phyloP scores from a whole-genome alignment of 495 filamentous ascomycete species.

The Talaromyces borbonicus region DNA sequence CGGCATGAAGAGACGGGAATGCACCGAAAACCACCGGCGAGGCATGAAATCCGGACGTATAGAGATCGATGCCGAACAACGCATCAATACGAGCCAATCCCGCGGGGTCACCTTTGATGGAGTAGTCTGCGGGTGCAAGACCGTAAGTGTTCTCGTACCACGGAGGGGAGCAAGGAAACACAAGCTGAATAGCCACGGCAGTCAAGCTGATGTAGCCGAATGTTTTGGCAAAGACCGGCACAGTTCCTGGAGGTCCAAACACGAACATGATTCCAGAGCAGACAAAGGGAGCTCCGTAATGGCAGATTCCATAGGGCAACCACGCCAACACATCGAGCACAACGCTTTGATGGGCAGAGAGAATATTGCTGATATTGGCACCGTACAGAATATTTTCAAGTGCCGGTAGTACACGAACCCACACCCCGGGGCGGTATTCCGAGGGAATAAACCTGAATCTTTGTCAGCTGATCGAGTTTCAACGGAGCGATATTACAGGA shows the following conservation, averaged over 20 bases:
- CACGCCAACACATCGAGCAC: conserved; percentile 81
- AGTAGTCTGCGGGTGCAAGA: conserved; percentile 82
- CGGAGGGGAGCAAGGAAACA: conserved; percentile 87
- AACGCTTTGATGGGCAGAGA: conserved; percentile 75
- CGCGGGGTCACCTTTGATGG: conserved; percentile 76
- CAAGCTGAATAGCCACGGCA: conserved; percentile 74
- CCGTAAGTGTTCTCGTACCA: conserved; percentile 94
- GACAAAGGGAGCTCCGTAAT: conserved; percentile 74
- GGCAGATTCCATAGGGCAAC: conserved; percentile 84
- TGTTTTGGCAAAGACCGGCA: conserved; percentile 71
- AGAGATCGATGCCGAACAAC: conserved; percentile 80
- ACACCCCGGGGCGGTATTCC: conserved; percentile 81
- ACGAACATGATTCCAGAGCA: conserved; percentile 70
- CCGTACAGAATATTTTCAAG: conserved; percentile 96
- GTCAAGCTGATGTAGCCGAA: conserved; percentile 89
- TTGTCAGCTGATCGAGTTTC: conserved; percentile 13
- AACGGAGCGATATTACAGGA: not conserved
- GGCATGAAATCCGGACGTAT: conserved; percentile 79
- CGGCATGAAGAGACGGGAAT: conserved; percentile 85
- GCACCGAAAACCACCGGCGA: conserved; percentile 90
- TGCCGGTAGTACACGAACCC: conserved; percentile 89
- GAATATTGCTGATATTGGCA: conserved; percentile 88
- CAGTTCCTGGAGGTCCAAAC: conserved; percentile 75
- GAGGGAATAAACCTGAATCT: conserved; percentile 64
- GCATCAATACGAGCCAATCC: conserved; percentile 83